phyloP scores from a whole-genome alignment of 2,329 filamentous ascomycete genomes.

The Fusarium sp. region DNA sequence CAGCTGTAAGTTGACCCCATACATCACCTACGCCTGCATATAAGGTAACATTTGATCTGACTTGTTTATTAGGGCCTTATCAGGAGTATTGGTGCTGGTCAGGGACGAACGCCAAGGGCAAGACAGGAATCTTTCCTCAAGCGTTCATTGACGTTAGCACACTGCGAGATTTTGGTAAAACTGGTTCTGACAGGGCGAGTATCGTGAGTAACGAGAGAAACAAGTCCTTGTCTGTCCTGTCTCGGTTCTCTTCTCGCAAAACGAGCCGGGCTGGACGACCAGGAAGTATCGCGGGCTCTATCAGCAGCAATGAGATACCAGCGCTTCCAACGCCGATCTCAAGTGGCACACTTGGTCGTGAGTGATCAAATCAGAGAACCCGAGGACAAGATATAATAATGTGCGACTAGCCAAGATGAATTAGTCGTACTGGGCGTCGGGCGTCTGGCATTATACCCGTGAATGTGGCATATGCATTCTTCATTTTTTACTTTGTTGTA shows the following conservation, averaged over 20 bases:
- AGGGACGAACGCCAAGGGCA: conserved; percentile 65
- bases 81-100: conserved; percentile 69
- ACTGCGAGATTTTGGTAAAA: conserved; percentile 54
- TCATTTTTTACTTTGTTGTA: conserved; percentile 4
- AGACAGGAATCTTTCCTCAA: conserved; percentile 66
- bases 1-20: conserved; percentile 58
- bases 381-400: conserved; percentile 13
- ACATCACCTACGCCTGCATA: background rate
- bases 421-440: conserved; percentile 25
- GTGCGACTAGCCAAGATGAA: conserved; percentile 16
- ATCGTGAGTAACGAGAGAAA: conserved; percentile 54
- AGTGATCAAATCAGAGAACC: conserved; percentile 3
- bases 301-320: conserved; percentile 50
- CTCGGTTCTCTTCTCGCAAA: conserved; percentile 54
- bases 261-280: conserved; percentile 48
- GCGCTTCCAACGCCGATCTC: conserved; percentile 35
- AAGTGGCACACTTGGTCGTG: conserved; percentile 17
- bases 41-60: conserved; percentile 15
- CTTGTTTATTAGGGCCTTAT: conserved; percentile 55
- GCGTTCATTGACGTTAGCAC: conserved; percentile 62
- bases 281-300: conserved; percentile 53
- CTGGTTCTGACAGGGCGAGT: conserved; percentile 50
- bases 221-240: conserved; percentile 52
- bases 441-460: conserved; percentile 41
- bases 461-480: conserved; percentile 16